phyloP scores from a whole-genome alignment of 2,329 filamentous ascomycete species.

The Penicillium fuscoglaucum region DNA sequence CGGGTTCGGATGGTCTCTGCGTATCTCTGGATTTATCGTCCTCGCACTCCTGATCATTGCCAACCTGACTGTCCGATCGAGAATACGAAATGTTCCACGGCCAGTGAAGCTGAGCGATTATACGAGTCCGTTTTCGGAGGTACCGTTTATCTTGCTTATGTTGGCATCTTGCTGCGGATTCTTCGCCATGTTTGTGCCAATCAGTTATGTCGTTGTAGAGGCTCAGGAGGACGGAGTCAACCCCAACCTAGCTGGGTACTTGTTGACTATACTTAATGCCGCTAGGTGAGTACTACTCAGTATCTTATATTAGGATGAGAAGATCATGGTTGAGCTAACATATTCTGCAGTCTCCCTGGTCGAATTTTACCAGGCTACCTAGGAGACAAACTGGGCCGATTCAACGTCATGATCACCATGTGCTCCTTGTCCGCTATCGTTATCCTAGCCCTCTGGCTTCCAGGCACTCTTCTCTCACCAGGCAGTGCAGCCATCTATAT shows the following conservation, averaged over 20 bases:
- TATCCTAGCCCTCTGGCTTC: conserved; percentile 23
- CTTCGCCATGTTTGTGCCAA: conserved; percentile 61
- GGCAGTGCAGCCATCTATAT: conserved; percentile 57
- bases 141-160: conserved; percentile 47
- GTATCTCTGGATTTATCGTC: conserved; percentile 59
- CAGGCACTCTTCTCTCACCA: conserved; percentile 39
- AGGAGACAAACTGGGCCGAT: conserved; percentile 48
- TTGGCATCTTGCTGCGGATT: conserved; percentile 57
- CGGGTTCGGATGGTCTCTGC: conserved; percentile 59
- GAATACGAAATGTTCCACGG: conserved; percentile 27
- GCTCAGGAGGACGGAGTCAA: conserved; percentile 53
- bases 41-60: conserved; percentile 58
- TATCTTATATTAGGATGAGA: neutral
- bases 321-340: neutral
- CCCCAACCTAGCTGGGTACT: conserved; percentile 50
- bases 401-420: conserved; percentile 8
- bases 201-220: conserved; percentile 52
- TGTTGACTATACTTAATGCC: conserved; percentile 49
- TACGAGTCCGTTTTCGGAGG: conserved; percentile 48
- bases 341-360: conserved; percentile 58
- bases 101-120: conserved; percentile 6
- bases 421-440: conserved; percentile 27
- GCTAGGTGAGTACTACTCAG: neutral
- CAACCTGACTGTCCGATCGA: conserved; percentile 53
- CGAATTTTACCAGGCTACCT: conserved; percentile 56